phyloP scores from a whole-genome alignment of 805 yeast genomes.

The Candida cerambycidarum region DNA sequence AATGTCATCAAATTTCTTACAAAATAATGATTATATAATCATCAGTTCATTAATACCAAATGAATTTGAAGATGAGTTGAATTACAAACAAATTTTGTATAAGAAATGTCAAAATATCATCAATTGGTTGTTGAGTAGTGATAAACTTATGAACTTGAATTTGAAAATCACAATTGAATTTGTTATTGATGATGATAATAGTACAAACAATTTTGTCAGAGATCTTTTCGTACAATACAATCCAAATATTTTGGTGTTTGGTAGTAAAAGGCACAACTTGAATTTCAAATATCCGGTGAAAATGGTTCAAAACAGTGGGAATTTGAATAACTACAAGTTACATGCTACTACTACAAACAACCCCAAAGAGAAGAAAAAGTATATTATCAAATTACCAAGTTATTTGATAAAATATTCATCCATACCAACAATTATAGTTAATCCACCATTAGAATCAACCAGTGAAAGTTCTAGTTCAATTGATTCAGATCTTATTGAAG shows the following conservation, averaged over 20 bases:
- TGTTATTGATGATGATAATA: constrained; percentile 27
- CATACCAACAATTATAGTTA: constrained; percentile 37
- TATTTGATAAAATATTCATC: constrained; percentile 40
- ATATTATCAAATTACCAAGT: constrained; percentile 35
- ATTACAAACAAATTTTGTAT: constrained; percentile 13
- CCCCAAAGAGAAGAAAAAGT: constrained; percentile 17
- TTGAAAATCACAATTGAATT: constrained; percentile 43
- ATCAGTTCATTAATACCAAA: constrained; percentile 26
- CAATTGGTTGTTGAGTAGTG: constrained; percentile 20
- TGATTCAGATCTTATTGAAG: constrained; percentile 1
- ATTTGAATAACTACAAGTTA: not conserved
- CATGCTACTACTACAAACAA: not conserved
- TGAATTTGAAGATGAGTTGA: not conserved
- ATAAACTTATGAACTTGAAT: constrained; percentile 19
- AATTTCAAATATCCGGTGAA: constrained; percentile 43
- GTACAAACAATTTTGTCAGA: constrained; percentile 32
- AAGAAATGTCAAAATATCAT: constrained; percentile 27
- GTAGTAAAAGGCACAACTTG: constrained; percentile 39
- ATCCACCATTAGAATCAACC: constrained; percentile 4
- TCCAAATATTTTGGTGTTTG: constrained; percentile 38
- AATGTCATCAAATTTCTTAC: constrained; percentile 22
- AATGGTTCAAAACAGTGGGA: constrained; percentile 15
- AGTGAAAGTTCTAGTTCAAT: not conserved
- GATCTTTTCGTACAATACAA: constrained; percentile 41
- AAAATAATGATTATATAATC: constrained; percentile 40